A percentile compares a stretch with the other conserved stretches of the same genome.
These are phyloP conservation scores for Lactarius pseudohatsudake DNA, from an alignment of 768 basidiomycete genomes.

Conservation along the genomic window DNA sequence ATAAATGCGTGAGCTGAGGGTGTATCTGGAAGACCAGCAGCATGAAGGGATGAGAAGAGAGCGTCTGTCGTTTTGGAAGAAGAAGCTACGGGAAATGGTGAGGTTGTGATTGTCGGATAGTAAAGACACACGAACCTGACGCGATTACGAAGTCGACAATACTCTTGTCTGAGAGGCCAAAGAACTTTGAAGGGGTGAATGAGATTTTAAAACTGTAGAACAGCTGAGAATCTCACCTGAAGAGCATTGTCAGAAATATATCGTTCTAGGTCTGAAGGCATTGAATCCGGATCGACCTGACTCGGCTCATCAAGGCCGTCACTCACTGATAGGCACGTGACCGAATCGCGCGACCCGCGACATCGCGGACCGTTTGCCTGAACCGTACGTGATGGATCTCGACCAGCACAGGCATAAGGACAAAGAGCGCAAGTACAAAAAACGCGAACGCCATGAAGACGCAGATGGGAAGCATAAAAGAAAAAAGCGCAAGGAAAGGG, in stretches of 20 bases:
- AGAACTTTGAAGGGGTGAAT: constrained; percentile 51
- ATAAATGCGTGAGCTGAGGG: constrained; percentile 80
- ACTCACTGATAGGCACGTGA: constrained; percentile 9
- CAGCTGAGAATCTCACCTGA: constrained; percentile 46
- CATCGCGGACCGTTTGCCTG: background rate
- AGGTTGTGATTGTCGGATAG: constrained; percentile 15
- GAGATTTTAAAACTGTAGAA: constrained; percentile 14
- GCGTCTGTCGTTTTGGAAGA: constrained; percentile 78
- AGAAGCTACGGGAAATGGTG: constrained; percentile 51
- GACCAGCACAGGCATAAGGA: constrained; percentile 40
- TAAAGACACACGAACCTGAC: constrained; percentile 53
- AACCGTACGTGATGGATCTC: constrained; percentile 26
- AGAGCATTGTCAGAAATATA: constrained; percentile 81
- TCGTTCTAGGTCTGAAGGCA: constrained; percentile 64
- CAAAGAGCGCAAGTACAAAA: constrained; percentile 46
- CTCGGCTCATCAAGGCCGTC: background rate
- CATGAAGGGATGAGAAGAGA: constrained; percentile 72
- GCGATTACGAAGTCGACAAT: constrained; percentile 88
- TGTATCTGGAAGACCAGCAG: constrained; percentile 78
- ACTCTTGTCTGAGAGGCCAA: constrained; percentile 80
- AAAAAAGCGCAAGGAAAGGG: constrained; percentile 40
- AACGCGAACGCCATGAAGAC: constrained; percentile 53
- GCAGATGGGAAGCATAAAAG: constrained; percentile 38
- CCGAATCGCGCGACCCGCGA: background rate
- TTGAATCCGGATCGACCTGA: constrained; percentile 31